phyloP scores from a whole-genome alignment of 2,329 filamentous ascomycete genomes.

The Bipolaris zeicola region DNA sequence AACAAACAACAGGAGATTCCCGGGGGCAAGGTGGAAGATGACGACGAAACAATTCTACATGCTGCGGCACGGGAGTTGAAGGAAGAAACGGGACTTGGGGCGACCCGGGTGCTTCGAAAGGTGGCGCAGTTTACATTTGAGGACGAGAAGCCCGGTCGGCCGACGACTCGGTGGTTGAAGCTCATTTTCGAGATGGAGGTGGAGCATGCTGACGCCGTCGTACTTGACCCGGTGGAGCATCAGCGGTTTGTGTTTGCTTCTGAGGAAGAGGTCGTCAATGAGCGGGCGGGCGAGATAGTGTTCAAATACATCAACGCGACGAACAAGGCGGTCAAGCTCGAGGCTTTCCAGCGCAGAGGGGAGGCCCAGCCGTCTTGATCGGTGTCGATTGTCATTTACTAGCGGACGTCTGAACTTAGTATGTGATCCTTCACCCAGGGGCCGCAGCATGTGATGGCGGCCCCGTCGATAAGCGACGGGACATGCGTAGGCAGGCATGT shows the following conservation, averaged over 20 bases:
- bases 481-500: not conserved
- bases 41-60: constrained; percentile 56
- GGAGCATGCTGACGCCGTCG: constrained; percentile 24
- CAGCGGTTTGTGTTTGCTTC: constrained; percentile 49
- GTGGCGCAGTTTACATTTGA: constrained; percentile 46
- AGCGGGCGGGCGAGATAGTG: constrained; percentile 30
- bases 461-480: not conserved
- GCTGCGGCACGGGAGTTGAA: constrained; percentile 57
- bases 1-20: constrained; percentile 54
- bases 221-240: constrained; percentile 51
- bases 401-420: not conserved
- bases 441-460: not conserved
- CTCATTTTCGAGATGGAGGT: constrained; percentile 46
- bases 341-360: constrained; percentile 38
- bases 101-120: constrained; percentile 51
- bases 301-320: constrained; percentile 39
- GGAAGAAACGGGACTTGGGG: constrained; percentile 59
- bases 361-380: constrained; percentile 10
- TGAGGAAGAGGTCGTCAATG: constrained; percentile 47
- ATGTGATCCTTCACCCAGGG: not conserved
- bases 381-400: constrained; percentile 1
- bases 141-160: constrained; percentile 20
- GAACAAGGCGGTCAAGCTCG: constrained; percentile 44
- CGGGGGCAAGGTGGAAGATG: constrained; percentile 56
- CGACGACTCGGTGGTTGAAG: constrained; percentile 42